A percentile compares a stretch with the other conserved stretches of the same genome.
These are phyloP conservation scores for Taiozyma sp. DNA, from an alignment of 1,139 yeast species.

Conservation along the genomic window DNA sequence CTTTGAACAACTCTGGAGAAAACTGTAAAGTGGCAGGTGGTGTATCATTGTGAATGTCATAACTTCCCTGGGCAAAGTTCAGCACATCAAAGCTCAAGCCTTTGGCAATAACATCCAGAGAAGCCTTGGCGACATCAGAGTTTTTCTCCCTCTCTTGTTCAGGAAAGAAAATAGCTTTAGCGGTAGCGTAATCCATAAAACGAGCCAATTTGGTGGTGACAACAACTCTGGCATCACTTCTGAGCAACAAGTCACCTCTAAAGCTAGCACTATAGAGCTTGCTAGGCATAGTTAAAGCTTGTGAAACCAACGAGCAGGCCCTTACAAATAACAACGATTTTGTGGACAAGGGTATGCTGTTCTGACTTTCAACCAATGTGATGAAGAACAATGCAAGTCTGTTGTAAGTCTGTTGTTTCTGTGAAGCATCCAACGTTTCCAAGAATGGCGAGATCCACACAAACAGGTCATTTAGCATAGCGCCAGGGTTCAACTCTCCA, in stretches of 20 bases:
- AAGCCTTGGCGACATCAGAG: constrained; percentile 28
- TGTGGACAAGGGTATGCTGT: constrained; percentile 15
- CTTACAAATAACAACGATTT: constrained; percentile 24
- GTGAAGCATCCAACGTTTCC: constrained; percentile 29
- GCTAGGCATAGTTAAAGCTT: constrained; percentile 25
- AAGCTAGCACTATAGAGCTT: constrained; percentile 26
- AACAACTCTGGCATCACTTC: constrained; percentile 39
- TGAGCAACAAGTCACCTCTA: constrained; percentile 35
- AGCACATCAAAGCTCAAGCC: constrained; percentile 54
- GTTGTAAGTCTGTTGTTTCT: constrained; percentile 38
- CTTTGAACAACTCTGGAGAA: constrained; percentile 38
- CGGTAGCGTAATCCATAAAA: constrained; percentile 34
- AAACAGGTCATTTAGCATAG: constrained; percentile 31
- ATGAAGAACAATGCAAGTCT: constrained; percentile 37
- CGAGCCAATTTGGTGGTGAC: constrained; percentile 34
- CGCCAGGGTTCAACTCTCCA: constrained; percentile 17
- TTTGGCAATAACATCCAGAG: constrained; percentile 40
- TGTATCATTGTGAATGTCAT: constrained; percentile 33
- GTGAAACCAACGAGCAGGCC: constrained; percentile 26
- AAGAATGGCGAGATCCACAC: constrained; percentile 40
- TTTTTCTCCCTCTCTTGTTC: constrained; percentile 24
- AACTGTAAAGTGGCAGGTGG: constrained; percentile 35
- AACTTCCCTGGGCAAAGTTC: constrained; percentile 50
- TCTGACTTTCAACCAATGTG: constrained; percentile 26
- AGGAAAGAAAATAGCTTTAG: constrained; percentile 27